These are phyloP conservation scores for Cucurbita moschata DNA, from an alignment of 306 rosid species.

Conservation along the genomic window DNA sequence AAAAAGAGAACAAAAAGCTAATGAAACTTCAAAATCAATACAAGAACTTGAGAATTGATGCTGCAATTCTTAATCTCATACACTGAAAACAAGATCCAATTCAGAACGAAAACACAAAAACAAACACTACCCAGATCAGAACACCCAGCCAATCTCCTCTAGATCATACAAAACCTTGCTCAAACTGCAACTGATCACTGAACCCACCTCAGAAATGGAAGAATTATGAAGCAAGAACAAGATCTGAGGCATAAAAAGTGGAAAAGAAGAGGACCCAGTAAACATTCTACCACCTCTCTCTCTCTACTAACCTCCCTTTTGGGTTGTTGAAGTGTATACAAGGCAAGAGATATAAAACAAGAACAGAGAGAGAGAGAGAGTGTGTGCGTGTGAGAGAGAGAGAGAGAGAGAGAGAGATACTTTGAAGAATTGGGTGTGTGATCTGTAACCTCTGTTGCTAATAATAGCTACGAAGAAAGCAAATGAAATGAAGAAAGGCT, in stretches of 20 bases:
- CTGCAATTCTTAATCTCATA: constrained; percentile 24
- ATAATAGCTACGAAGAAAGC: constrained; percentile 30
- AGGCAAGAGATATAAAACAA: not conserved
- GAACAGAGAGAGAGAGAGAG: not conserved
- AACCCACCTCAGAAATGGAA: constrained; percentile 15
- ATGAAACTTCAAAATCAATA: not conserved
- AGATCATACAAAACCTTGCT: constrained; percentile 4
- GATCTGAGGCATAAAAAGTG: constrained; percentile 34
- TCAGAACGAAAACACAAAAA: constrained; percentile 11
- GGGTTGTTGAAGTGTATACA: constrained; percentile 2
- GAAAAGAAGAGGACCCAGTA: constrained; percentile 14
- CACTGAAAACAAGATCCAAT: constrained; percentile 9
- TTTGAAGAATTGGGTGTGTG: constrained; percentile 4
- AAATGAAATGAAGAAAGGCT: constrained; percentile 4
- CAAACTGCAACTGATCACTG: constrained; percentile 13
- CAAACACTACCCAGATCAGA: constrained; percentile 32
- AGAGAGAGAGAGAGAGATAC: not conserved
- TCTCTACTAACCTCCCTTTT: constrained; percentile 6
- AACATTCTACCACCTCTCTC: constrained; percentile 15
- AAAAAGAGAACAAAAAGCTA: not conserved
- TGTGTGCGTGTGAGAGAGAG: not conserved
- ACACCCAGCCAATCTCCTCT: constrained; percentile 18
- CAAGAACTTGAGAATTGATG: constrained; percentile 12
- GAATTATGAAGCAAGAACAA: constrained; percentile 19
- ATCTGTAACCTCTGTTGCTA: constrained; percentile 27